Percentiles rank a stretch among this genome's conserved stretches.
These are phyloP conservation scores for Diaporthe citrichinensis DNA, from an alignment of 2,329 filamentous ascomycete genomes.

Conservation along the genomic window DNA sequence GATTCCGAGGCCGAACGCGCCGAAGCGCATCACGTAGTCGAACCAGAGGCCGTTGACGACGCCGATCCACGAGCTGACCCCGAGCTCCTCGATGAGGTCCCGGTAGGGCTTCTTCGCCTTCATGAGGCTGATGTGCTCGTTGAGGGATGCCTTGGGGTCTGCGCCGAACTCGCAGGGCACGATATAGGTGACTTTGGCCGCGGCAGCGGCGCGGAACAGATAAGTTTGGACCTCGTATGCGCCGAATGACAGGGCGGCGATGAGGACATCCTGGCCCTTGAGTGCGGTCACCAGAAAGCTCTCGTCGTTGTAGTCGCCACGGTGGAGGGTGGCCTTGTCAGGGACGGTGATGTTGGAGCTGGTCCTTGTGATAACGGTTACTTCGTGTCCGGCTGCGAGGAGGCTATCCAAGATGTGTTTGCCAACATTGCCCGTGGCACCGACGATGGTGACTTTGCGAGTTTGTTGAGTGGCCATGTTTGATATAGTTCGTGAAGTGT, in stretches of 20 bases:
- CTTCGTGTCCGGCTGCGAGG: not conserved
- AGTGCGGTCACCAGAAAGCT: not conserved
- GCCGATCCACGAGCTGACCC: conserved; percentile 51
- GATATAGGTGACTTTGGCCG: conserved; percentile 49
- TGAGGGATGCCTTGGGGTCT: conserved; percentile 44
- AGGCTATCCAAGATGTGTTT: conserved; percentile 1
- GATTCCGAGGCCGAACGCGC: conserved; percentile 48
- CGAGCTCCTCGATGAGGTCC: conserved; percentile 49
- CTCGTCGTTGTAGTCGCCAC: conserved; percentile 17
- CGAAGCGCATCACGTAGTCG: conserved; percentile 49
- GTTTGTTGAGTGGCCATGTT: not conserved
- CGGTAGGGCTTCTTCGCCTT: conserved; percentile 47
- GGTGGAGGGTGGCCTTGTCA: not conserved
- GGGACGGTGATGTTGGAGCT: not conserved
- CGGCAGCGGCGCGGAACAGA: conserved; percentile 52
- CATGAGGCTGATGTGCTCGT: conserved; percentile 45
- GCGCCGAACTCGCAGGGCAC: conserved; percentile 52
- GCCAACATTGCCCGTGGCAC: conserved; percentile 4
- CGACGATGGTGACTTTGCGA: not conserved
- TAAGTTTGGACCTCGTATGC: not conserved
- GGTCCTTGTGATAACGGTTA: not conserved
- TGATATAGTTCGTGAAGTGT: no score
- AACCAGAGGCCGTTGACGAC: conserved; percentile 53
- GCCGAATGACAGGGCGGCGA: not conserved
- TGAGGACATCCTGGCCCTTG: not conserved